These are phyloP conservation scores for Gaillardinia entomophila DNA, from an alignment of 805 yeast genomes.

Conservation along the genomic window DNA sequence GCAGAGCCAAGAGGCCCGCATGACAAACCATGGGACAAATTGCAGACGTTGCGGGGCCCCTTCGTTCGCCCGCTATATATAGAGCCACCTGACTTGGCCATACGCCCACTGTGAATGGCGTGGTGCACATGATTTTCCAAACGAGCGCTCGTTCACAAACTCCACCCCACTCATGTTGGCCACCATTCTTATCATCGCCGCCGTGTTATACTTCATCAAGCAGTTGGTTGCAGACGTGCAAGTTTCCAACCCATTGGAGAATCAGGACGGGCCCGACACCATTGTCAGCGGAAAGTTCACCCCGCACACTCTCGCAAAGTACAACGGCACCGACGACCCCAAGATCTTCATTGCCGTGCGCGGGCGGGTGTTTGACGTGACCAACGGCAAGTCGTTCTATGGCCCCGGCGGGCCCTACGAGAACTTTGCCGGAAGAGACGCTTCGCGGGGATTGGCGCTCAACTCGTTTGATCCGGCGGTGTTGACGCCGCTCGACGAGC, in stretches of 20 bases:
- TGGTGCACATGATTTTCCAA: too few species aligned
- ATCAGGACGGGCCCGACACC: conserved; percentile 18
- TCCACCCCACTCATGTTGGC: conserved; percentile 13
- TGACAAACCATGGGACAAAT: too few species aligned
- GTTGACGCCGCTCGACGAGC: conserved; percentile 66
- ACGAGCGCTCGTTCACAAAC: too few species aligned
- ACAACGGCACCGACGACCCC: conserved; percentile 75
- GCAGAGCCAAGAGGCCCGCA: too few species aligned
- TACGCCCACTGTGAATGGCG: too few species aligned
- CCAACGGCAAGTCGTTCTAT: conserved; percentile 74
- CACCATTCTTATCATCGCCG: conserved; percentile 24
- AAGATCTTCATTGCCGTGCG: conserved; percentile 81
- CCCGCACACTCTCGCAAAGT: conserved; percentile 66
- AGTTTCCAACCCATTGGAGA: conserved; percentile 24
- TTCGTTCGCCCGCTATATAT: too few species aligned
- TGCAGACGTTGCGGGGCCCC: too few species aligned
- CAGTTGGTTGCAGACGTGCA: conserved; percentile 19
- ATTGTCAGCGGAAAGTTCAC: conserved; percentile 56
- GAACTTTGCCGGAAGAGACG: conserved; percentile 94
- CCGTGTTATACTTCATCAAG: conserved; percentile 25
- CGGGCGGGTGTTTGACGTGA: conserved; percentile 82
- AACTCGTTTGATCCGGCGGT: conserved; percentile 73
- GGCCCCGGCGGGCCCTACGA: conserved; percentile 96
- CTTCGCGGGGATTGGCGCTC: conserved; percentile 84
- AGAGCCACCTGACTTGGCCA: too few species aligned